A percentile compares a stretch with the other conserved stretches of the same genome.
phyloP scores from a whole-genome alignment of 306 rosid genomes.

The Acmispon strigosus region DNA sequence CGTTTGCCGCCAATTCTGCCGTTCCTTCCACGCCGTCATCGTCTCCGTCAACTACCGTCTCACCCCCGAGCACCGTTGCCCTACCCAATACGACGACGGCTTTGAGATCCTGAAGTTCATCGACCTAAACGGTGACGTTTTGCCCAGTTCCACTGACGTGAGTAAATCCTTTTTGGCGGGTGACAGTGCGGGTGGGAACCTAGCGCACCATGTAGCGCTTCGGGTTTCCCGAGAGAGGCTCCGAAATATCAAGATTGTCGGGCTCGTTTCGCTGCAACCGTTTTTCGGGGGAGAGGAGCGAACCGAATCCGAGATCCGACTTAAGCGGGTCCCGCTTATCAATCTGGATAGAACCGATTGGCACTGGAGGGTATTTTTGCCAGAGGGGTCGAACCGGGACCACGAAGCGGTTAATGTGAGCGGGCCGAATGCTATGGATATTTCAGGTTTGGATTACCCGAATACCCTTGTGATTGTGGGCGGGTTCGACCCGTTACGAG shows the following conservation, averaged over 20 bases:
- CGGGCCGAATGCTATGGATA: slow-evolving; percentile 46
- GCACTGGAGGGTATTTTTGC: slow-evolving; percentile 49
- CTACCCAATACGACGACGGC: slow-evolving; percentile 68
- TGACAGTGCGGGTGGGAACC: slow-evolving; percentile 73
- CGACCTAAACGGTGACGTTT: slow-evolving; percentile 7
- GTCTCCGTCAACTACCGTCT: slow-evolving; percentile 76
- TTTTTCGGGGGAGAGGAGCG: slow-evolving; percentile 76
- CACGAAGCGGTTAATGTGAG: slow-evolving; percentile 47
- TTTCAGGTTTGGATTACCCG: slow-evolving; percentile 52
- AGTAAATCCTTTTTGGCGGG: slow-evolving; percentile 53
- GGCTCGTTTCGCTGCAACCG: slow-evolving; percentile 62
- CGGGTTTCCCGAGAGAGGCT: slow-evolving; percentile 15
- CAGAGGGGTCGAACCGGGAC: slow-evolving; percentile 36
- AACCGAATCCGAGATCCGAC: slow-evolving; percentile 47
- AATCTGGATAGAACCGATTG: slow-evolving; percentile 40
- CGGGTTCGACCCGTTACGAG: slow-evolving; percentile 66
- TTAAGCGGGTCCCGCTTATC: slow-evolving; percentile 26
- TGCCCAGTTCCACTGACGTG: slow-evolving; percentile 37
- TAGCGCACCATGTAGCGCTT: slow-evolving; percentile 61
- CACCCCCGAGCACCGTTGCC: slow-evolving; percentile 56
- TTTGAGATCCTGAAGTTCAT: slow-evolving; percentile 42
- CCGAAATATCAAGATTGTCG: background rate
- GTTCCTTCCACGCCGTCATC: slow-evolving; percentile 36
- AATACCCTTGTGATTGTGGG: slow-evolving; percentile 42
- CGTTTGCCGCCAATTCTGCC: slow-evolving; percentile 36